Base-by-base conservation (phyloP, 768 basidiomycete genomes). In the Cystobasidiopsis lactophilus region DNA sequence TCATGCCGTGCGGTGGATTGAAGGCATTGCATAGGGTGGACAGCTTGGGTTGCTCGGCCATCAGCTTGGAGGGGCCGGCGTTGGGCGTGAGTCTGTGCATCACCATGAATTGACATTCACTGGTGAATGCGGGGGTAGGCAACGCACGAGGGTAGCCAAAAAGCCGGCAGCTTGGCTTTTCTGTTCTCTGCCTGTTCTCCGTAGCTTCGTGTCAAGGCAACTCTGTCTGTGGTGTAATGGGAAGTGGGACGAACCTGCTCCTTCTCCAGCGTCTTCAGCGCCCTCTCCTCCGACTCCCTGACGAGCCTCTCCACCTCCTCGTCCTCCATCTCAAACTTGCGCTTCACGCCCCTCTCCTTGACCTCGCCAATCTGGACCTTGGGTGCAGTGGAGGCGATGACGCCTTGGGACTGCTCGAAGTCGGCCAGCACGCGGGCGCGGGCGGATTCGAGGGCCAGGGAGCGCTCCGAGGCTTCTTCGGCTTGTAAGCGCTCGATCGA, bases 121-220 rank as follows among this genome's bases (percentile, higher is more conserved):
- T 1, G 58, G 33, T 2, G n/a, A 59, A 19, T n/a, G 60, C 59
- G 23, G 14, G 14, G 45, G 45, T 37, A 98, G 72, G 93, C 93
- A 98, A 65, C 61, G 23, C 18, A 61, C 59, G 23, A 26, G 14
- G 45, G 45, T 37, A 98, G 72, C 93, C 93, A 98, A 65, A 93
- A 98, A 61, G 93, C 88, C 2, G 93, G 88, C 2, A 96, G 74
- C 66, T 95, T 93, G 55, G 77, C 75, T 54, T 80, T 82, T 52
- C 91, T 69, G 2, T 80, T 75, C 57, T 86, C 85, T 0, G 80
- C 79, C 65, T 72, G 58, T 51, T n/a, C n/a, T n/a, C n/a, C 13
- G 38, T 26, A 43, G 13, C 7, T 9, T 7, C 7, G 19, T 7
- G 27, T 11, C 19, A n/a, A n/a, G 14, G 30, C 45, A 29, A 4